Conservation (phyloP, 805 yeast species). For the Saturnispora silvae region DNA sequence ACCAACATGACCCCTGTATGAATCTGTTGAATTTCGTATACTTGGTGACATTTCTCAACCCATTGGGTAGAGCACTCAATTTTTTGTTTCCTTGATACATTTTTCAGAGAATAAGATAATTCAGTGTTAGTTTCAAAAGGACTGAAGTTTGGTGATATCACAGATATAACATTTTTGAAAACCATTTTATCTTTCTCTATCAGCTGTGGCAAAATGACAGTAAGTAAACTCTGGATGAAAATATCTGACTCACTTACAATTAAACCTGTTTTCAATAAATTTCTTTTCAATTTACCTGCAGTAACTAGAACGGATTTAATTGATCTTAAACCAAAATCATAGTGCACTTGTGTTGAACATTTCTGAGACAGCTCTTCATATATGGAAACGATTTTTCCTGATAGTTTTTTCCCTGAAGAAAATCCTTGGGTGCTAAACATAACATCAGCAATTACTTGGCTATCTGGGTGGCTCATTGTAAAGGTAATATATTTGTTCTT, state of each 20-base stretch:
- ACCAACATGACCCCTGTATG: conserved; percentile 77
- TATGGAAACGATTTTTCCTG: conserved; percentile 43
- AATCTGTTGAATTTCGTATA: conserved; percentile 46
- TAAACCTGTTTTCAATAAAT: neutral
- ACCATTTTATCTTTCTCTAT: conserved; percentile 38
- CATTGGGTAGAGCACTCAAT: conserved; percentile 31
- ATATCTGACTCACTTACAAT: conserved; percentile 16
- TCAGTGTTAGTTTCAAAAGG: conserved; percentile 7
- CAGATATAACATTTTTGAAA: conserved; percentile 20
- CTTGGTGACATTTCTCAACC: conserved; percentile 47
- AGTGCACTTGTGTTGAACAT: conserved; percentile 54
- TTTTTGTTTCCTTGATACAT: conserved; percentile 26
- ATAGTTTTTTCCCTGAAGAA: conserved; percentile 30
- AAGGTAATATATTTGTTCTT: conserved; percentile 68
- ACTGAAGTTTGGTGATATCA: neutral
- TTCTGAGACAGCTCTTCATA: conserved; percentile 33
- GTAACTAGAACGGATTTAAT: conserved; percentile 54
- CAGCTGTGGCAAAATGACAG: conserved; percentile 61
- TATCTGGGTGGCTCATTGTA: conserved; percentile 66
- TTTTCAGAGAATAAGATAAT: conserved; percentile 13
- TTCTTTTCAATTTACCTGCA: conserved; percentile 38
- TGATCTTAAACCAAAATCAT: conserved; percentile 85
- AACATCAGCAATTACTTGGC: conserved; percentile 55
- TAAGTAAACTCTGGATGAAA: conserved; percentile 43
- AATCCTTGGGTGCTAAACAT: conserved; percentile 70